Percentiles rank a stretch among this genome's conserved stretches.
These are phyloP conservation scores for Entomortierella lignicola DNA, from an alignment of 192 early-diverging fungal genomes.

Conservation along the genomic window DNA sequence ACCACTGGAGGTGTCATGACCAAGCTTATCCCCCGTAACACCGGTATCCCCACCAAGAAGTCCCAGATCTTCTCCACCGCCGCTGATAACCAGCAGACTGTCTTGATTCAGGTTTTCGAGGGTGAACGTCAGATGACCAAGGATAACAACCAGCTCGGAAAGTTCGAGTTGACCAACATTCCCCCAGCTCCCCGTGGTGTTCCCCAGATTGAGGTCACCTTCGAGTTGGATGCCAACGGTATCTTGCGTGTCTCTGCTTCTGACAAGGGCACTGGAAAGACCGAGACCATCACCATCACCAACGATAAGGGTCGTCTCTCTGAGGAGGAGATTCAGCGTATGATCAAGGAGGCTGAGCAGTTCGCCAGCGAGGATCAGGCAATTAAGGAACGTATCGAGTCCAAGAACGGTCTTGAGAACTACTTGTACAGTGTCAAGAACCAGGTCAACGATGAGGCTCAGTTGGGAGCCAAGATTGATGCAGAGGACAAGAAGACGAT, in stretches of 20 bases:
- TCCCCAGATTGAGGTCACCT: constrained; percentile 98
- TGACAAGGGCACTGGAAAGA: constrained; percentile 98
- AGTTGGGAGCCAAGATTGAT: constrained; percentile 86
- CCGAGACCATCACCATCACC: constrained; percentile 95
- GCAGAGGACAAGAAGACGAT: constrained; percentile 93
- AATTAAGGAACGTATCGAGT: constrained; percentile 87
- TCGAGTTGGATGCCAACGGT: constrained; percentile 96
- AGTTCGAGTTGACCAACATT: constrained; percentile 96
- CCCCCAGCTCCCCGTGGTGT: constrained; percentile 95
- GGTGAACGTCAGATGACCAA: constrained; percentile 97
- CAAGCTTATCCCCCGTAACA: constrained; percentile 94
- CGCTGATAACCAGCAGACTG: constrained; percentile 96
- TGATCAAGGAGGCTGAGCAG: constrained; percentile 95
- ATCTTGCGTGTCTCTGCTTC: constrained; percentile 92
- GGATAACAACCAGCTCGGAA: constrained; percentile 98
- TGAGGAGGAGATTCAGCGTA: constrained; percentile 96
- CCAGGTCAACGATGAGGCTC: constrained; percentile 86
- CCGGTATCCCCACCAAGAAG: constrained; percentile 96
- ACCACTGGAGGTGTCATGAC: constrained; percentile 98
- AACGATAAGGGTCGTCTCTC: constrained; percentile 97
- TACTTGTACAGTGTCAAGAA: constrained; percentile 92
- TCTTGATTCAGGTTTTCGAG: constrained; percentile 97
- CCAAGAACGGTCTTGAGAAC: constrained; percentile 92
- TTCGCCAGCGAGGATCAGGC: constrained; percentile 90
- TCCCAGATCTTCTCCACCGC: constrained; percentile 98